Evolutionary conservation across 805 yeast genomes (phyloP), one percentile per base, ranked within the genome.

Genomic region (Metschnikowia gelsemii): DNA sequence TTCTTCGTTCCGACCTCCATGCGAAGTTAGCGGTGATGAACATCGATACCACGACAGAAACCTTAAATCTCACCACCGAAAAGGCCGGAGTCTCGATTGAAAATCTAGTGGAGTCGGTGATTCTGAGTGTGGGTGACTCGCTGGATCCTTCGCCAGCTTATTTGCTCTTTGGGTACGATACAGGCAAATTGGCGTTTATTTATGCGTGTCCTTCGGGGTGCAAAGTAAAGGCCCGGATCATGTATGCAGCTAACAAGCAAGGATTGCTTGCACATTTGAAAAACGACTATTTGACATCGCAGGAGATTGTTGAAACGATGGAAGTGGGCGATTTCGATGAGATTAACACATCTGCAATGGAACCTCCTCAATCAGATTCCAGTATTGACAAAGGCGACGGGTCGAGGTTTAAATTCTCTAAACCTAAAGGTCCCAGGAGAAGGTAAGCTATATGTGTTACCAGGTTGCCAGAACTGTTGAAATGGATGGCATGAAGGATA

Each of bases 131-230:
- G 12, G 49, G 70, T 20, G 47, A 63, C 1, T 22, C 48, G 2
- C 12, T 22, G 8, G 48, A 39, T 5, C 11, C 72, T 56, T 46
- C 88, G 81, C 63, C 87, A 65, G 55, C 55, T 26, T 89, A 80
- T 59, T 77, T 78, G 22, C 49, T 86, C 19, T 75, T 75, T 57
- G 73, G 68, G 35, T 68, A 68, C 46, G 63, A 64, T 2, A 51
- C 50, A 6, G 63, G 58, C 2, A 61, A 69, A 32, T 52, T 55
- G 27, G 78, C 77, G 24, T 89, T 91, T 60, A 78, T 90, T 23
- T 87, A 87, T 59, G 75, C 91, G 6, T 90, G 96, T 62, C 98
- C 99, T 3, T 80, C 95, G 0, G 89, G 90, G 1, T 83, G 96
- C 31, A 82, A 81, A 63, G 93, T 93, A 29, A 85, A 83, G 61